Conservation (phyloP, 75 land plant genomes). For the Selaginella moellendorffii region DNA sequence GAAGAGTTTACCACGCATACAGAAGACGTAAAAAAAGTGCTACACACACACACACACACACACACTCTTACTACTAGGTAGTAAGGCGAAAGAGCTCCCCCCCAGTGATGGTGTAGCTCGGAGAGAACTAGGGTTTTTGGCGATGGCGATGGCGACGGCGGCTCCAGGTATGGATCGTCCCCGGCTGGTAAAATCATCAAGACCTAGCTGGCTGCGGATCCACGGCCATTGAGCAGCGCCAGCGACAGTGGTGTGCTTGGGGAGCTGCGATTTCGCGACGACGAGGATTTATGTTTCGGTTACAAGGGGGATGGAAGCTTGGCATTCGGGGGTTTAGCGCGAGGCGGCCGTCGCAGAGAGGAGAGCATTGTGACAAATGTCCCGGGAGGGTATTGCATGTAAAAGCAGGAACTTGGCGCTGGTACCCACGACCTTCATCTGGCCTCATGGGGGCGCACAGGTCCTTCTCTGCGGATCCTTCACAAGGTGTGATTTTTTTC, state of each 20-base stretch:
- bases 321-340: not conserved
- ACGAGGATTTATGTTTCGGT: not conserved
- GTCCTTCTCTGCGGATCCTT: conserved; percentile 66
- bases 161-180: too few species aligned
- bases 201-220: too few species aligned
- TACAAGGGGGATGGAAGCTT: not conserved
- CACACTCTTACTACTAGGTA: too few species aligned
- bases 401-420: conserved; percentile 11
- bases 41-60: too few species aligned
- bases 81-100: too few species aligned
- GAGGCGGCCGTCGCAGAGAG: not conserved
- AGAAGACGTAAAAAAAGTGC: too few species aligned
- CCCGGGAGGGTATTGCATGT: conserved; percentile 15
- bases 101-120: too few species aligned
- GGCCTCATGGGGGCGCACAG: conserved; percentile 76
- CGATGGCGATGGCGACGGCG: too few species aligned
- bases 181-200: too few species aligned
- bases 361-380: conserved; percentile 10
- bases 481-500: conserved; percentile 32
- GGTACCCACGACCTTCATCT: conserved; percentile 52
- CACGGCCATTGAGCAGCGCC: too few species aligned
- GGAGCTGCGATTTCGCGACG: not conserved
- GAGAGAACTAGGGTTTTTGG: too few species aligned
- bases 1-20: too few species aligned
- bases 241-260: not conserved